Conservation (phyloP, 1,284 basidiomycete genomes). For the Takashimella koratensis region DNA sequence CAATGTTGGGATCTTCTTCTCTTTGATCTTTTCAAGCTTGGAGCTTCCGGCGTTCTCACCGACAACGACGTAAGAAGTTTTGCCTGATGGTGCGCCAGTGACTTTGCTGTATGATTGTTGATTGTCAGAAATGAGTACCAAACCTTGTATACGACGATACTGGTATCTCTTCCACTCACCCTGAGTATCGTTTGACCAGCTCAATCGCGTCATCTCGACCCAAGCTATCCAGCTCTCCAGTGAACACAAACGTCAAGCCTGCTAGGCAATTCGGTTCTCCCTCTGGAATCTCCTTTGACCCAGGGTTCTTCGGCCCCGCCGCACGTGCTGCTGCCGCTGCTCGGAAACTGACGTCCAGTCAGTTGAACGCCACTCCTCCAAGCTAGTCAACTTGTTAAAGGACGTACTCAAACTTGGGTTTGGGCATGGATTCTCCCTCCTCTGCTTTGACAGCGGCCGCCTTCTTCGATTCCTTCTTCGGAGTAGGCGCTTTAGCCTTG, state of each 20-base stretch:
- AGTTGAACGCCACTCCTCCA: no score
- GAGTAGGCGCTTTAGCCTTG: slow-evolving; percentile 10
- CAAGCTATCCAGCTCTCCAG: slow-evolving; percentile 83
- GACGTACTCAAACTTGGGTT: slow-evolving; percentile 46
- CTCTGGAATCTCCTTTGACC: slow-evolving; percentile 71
- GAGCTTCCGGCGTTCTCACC: slow-evolving; percentile 83
- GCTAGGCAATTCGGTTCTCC: slow-evolving; percentile 73
- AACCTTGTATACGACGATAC: neutral
- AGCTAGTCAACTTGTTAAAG: no score
- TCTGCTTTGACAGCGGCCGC: slow-evolving; percentile 10
- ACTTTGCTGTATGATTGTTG: slow-evolving; percentile 62
- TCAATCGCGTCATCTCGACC: slow-evolving; percentile 83
- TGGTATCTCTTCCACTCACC: slow-evolving; percentile 54
- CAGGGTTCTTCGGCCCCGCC: slow-evolving; percentile 64
- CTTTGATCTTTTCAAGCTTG: slow-evolving; percentile 81
- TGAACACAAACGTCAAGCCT: slow-evolving; percentile 91
- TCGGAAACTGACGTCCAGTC: slow-evolving; percentile 45
- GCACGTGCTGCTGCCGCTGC: slow-evolving; percentile 63
- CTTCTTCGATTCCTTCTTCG: slow-evolving; percentile 17
- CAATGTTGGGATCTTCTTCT: slow-evolving; percentile 69
- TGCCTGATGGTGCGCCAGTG: slow-evolving; percentile 79
- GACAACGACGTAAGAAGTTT: slow-evolving; percentile 84
- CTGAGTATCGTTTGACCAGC: slow-evolving; percentile 88
- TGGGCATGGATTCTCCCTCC: slow-evolving; percentile 15
- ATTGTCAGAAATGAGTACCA: neutral